Evolutionary conservation across 352 stramenopile species (phyloP).

Genomic region (Peronospora destructor): DNA sequence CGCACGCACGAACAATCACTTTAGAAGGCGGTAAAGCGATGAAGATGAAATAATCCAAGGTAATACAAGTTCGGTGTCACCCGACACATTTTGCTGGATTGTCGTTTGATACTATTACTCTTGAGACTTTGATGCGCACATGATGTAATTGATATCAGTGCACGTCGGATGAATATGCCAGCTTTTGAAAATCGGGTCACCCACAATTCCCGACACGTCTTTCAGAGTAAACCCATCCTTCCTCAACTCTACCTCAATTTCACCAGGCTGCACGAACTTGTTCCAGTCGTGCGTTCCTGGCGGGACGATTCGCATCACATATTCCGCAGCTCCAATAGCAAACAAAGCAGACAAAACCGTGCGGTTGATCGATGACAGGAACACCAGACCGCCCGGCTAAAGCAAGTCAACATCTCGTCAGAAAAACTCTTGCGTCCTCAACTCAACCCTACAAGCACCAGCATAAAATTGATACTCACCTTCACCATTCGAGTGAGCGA

Average conservation of each 20-base stretch:
- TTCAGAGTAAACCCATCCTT: conserved; percentile 53
- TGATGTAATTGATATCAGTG: conserved; percentile 79
- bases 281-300: conserved; percentile 80
- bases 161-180: conserved; percentile 71
- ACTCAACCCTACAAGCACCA: neutral
- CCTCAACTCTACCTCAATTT: conserved; percentile 51
- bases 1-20: conserved; percentile 4
- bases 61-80: conserved; percentile 1
- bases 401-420: conserved; percentile 1
- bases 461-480: conserved; percentile 25
- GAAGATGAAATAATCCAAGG: neutral
- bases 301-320: conserved; percentile 65
- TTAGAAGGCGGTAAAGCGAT: neutral
- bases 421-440: neutral
- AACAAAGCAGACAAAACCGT: conserved; percentile 57
- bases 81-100: neutral
- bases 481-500: conserved; percentile 77
- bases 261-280: conserved; percentile 74
- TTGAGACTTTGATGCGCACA: conserved; percentile 62
- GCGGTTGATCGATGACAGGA: conserved; percentile 84
- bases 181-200: conserved; percentile 60
- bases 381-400: conserved; percentile 66
- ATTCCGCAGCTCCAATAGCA: conserved; percentile 71
- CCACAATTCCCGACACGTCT: conserved; percentile 74
- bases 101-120: conserved; percentile 10